A percentile compares a stretch with the other conserved stretches of the same genome.
Evolutionary conservation across 2,329 filamentous ascomycete genomes (phyloP).

Genomic region (Monosporascus cannonballus): DNA sequence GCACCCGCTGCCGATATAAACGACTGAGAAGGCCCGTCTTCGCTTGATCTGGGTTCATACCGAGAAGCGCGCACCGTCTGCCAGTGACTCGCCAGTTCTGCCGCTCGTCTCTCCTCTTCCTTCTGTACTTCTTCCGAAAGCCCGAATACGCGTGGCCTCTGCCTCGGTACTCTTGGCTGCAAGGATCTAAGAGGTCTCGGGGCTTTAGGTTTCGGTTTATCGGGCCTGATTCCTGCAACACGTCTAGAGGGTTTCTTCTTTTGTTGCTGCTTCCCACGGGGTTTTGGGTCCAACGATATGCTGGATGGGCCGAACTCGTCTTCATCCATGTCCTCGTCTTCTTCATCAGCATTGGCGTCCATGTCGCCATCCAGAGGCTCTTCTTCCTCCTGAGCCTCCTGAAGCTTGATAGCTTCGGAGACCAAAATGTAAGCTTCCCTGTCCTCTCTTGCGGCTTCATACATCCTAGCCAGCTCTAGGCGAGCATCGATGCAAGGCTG

Average conservation of each 20-base stretch:
- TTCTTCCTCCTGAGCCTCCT: conserved; percentile 36
- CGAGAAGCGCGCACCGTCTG: conserved; percentile 31
- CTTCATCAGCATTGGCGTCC: conserved; percentile 15
- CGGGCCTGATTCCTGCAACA: conserved; percentile 8
- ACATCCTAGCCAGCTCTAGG: conserved; percentile 75
- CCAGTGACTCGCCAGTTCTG: conserved; percentile 28
- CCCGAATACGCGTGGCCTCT: conserved; percentile 25
- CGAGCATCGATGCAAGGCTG: conserved; percentile 59
- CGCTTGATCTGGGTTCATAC: conserved; percentile 15
- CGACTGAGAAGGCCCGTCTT: conserved; percentile 35
- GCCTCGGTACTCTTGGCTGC: conserved; percentile 10
- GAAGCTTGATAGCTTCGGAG: conserved; percentile 66
- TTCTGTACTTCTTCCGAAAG: conserved; percentile 21
- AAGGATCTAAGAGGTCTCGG: conserved; percentile 13
- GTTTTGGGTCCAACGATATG: conserved; percentile 12
- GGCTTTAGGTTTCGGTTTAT: conserved; percentile 9
- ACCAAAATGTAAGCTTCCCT: conserved; percentile 74
- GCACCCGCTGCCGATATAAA: conserved; percentile 57
- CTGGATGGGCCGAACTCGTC: conserved; percentile 15
- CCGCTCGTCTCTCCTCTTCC: conserved; percentile 25
- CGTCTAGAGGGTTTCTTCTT: conserved; percentile 9
- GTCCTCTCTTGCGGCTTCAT: conserved; percentile 66
- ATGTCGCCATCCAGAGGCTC: neutral
- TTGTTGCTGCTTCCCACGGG: conserved; percentile 20
- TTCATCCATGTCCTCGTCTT: conserved; percentile 17